These are phyloP conservation scores for Porpolomopsis calyptriformis DNA, from an alignment of 768 basidiomycete species.

Conservation along the genomic window DNA sequence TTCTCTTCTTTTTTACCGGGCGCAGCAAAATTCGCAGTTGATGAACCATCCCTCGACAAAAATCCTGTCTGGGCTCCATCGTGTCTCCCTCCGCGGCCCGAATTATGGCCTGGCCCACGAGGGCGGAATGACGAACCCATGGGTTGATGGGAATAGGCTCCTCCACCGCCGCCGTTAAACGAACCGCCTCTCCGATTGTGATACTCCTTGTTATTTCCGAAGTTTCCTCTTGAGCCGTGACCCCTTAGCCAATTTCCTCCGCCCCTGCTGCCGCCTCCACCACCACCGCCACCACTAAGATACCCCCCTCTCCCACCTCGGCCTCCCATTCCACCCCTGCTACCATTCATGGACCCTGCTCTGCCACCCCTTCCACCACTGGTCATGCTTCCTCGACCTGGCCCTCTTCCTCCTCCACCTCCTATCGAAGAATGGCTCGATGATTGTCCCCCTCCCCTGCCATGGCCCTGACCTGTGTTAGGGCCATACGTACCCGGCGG, in stretches of 20 bases:
- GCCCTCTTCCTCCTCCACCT: constrained; percentile 38
- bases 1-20: constrained; percentile 79
- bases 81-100: constrained; percentile 28
- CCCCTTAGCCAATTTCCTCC: constrained; percentile 42
- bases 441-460: constrained; percentile 30
- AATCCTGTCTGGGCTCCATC: constrained; percentile 33
- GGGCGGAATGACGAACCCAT: constrained; percentile 37
- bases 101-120: constrained; percentile 48
- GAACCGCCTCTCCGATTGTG: constrained; percentile 58
- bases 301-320: constrained; percentile 27
- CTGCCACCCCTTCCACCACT: constrained; percentile 42
- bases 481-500: constrained; percentile 30
- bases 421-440: constrained; percentile 25
- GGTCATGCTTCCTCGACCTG: constrained; percentile 18
- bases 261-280: constrained; percentile 36
- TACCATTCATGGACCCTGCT: constrained; percentile 38
- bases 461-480: constrained; percentile 22
- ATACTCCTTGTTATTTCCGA: constrained; percentile 50
- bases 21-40: constrained; percentile 32
- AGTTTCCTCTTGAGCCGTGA: constrained; percentile 57
- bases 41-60: constrained; percentile 40
- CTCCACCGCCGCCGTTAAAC: constrained; percentile 37
- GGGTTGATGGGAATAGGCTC: constrained; percentile 31
- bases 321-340: constrained; percentile 34
- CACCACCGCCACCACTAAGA: constrained; percentile 29